A percentile compares a stretch with the other conserved stretches of the same genome.
Conservation (phyloP, 441 rosid species). For the Gossypium gossypioides region DNA sequence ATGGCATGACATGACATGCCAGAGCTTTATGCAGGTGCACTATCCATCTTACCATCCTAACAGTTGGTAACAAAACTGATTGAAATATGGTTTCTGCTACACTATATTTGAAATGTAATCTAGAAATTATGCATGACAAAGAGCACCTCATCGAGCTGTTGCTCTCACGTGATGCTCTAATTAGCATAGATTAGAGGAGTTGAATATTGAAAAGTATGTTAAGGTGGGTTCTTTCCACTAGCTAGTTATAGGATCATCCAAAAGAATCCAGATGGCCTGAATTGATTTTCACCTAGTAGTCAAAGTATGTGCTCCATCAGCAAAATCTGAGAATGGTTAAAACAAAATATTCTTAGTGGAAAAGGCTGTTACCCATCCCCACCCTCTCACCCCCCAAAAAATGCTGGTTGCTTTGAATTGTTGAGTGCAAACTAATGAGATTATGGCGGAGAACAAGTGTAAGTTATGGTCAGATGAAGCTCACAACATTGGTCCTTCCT, state of each 20-base stretch:
- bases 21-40: not conserved
- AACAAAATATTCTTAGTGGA: not conserved
- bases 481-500: not conserved
- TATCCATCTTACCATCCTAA: not conserved
- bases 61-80: not conserved
- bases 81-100: conserved; percentile 8
- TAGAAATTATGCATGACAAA: not conserved
- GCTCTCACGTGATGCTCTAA: not conserved
- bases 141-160: not conserved
- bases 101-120: conserved; percentile 10
- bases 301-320: not conserved
- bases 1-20: conserved; percentile 1
- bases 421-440: not conserved
- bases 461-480: not conserved
- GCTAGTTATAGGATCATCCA: not conserved
- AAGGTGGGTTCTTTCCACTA: not conserved
- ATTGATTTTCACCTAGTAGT: not conserved
- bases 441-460: not conserved
- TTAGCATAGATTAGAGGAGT: not conserved
- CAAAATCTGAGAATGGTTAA: conserved; percentile 1
- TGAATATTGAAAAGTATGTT: not conserved
- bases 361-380: not conserved
- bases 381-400: not conserved
- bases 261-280: not conserved
- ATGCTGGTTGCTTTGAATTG: not conserved